Percentiles rank a stretch among this genome's conserved stretches.
These are phyloP conservation scores for Kingdonia uniflora DNA, from an alignment of 164 flowering plant genomes.

Conservation along the genomic window DNA sequence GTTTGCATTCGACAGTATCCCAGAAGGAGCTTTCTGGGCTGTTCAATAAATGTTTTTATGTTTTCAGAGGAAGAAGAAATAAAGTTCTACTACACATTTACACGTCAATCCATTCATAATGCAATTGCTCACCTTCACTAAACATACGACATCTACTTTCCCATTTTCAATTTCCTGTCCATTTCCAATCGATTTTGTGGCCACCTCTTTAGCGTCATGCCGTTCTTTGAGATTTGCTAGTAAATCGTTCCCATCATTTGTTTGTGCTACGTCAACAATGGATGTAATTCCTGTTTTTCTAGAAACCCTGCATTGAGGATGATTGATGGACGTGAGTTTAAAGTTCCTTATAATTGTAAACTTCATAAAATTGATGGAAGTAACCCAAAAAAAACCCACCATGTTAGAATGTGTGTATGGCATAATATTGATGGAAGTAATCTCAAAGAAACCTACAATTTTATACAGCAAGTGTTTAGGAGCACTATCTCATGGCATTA, in stretches of 20 bases:
- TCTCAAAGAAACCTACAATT: background rate
- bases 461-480: background rate
- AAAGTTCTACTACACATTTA: too few relatives aligned
- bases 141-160: conserved; percentile 11
- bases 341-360: too few relatives aligned
- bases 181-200: conserved; percentile 5
- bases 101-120: too few relatives aligned
- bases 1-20: too few relatives aligned
- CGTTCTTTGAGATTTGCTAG: background rate
- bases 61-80: too few relatives aligned
- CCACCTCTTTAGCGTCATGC: conserved; percentile 1
- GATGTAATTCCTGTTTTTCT: conserved; percentile 19
- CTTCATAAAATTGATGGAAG: too few relatives aligned
- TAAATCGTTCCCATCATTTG: conserved; percentile 8
- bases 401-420: too few relatives aligned
- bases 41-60: too few relatives aligned
- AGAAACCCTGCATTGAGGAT: conserved; percentile 21
- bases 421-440: background rate
- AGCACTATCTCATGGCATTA: too few relatives aligned
- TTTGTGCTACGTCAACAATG: conserved; percentile 10
- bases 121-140: conserved; percentile 15
- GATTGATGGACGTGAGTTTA: too few relatives aligned
- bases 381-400: too few relatives aligned
- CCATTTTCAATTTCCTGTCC: conserved; percentile 13
- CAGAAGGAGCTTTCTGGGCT: too few relatives aligned